These are phyloP conservation scores for Colletotrichum sp. DNA, from an alignment of 2,329 filamentous ascomycete genomes.

Conservation along the genomic window DNA sequence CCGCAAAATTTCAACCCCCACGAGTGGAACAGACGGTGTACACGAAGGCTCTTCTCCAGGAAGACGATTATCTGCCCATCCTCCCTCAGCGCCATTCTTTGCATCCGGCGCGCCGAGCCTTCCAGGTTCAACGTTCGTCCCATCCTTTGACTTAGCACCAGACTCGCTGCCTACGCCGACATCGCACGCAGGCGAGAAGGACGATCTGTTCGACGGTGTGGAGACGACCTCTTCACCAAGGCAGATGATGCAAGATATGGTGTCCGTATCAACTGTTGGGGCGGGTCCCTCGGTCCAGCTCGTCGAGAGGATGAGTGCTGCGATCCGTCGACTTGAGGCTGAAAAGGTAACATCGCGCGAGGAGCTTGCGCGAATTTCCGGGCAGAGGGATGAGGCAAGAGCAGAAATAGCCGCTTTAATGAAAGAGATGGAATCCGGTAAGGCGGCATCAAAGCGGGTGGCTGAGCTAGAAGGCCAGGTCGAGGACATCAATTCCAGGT, in stretches of 20 bases:
- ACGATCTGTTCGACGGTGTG: constrained; percentile 57
- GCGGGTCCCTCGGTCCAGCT: constrained; percentile 94
- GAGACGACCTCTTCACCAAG: constrained; percentile 66
- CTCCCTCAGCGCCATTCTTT: constrained; percentile 45
- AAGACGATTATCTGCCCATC: constrained; percentile 58
- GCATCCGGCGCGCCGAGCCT: constrained; percentile 42
- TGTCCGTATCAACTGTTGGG: constrained; percentile 87
- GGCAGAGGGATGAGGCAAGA: constrained; percentile 92
- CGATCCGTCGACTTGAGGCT: constrained; percentile 86
- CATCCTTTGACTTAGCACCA: constrained; percentile 47
- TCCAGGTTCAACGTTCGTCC: constrained; percentile 45
- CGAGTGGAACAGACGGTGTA: constrained; percentile 50
- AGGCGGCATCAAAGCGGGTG: constrained; percentile 63
- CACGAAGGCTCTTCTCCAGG: constrained; percentile 43
- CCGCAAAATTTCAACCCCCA: constrained; percentile 54
- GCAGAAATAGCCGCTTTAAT: constrained; percentile 89
- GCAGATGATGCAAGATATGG: constrained; percentile 80
- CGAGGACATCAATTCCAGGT: constrained; percentile 73
- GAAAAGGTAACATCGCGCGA: constrained; percentile 91
- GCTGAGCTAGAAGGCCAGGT: constrained; percentile 72
- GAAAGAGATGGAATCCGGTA: constrained; percentile 80
- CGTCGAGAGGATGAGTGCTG: constrained; percentile 94
- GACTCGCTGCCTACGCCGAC: constrained; percentile 45
- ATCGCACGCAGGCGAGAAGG: constrained; percentile 49
- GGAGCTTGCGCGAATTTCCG: constrained; percentile 78